Conservation (phyloP, 345 rosid species). For the Hibiscus mutabilis region DNA sequence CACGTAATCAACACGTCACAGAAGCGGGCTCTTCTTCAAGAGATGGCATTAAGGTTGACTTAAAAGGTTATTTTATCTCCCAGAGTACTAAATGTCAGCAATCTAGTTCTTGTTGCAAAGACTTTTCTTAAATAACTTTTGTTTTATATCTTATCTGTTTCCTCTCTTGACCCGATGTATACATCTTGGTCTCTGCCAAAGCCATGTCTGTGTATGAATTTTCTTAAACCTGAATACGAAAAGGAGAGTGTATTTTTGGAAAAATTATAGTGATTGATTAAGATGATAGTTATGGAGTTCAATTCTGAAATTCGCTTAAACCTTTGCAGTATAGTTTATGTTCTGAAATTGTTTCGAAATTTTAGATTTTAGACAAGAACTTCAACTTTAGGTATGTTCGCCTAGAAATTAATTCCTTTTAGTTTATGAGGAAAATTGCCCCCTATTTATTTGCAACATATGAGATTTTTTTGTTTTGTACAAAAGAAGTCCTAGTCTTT, state of each 20-base stretch:
- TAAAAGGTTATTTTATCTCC: slow-evolving; percentile 15
- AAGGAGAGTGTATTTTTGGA: slow-evolving; percentile 4
- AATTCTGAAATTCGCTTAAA: not conserved
- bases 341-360: not conserved
- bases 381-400: not conserved
- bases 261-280: not conserved
- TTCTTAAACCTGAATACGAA: slow-evolving; percentile 7
- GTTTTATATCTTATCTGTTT: not conserved
- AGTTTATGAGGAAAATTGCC: not conserved
- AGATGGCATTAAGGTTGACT: slow-evolving; percentile 85
- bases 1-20: slow-evolving; percentile 77
- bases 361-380: no score
- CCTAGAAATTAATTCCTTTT: not conserved
- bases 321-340: not conserved
- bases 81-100: not conserved
- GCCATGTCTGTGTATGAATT: slow-evolving; percentile 2
- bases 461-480: not conserved
- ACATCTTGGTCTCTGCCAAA: not conserved
- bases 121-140: not conserved
- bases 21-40: slow-evolving; percentile 91
- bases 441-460: not conserved
- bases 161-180: not conserved
- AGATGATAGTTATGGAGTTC: not conserved
- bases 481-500: not conserved
- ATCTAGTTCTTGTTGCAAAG: not conserved